Evolutionary conservation across 331 rosid genomes (phyloP).

Genomic region (Arachis monticola): DNA sequence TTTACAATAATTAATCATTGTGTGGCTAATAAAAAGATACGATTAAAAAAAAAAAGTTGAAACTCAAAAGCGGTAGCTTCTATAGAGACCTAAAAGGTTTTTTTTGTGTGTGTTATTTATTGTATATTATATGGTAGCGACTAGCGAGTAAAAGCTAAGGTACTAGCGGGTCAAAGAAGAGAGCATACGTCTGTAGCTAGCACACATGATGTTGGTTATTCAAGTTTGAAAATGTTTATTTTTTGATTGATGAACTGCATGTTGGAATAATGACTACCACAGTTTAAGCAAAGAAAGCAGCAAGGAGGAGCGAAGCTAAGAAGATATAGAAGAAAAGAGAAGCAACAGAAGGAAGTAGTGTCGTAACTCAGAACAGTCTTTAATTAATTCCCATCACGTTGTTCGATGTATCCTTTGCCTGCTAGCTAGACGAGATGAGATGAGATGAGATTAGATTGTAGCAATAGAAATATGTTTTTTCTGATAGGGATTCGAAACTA

Average conservation of each 20-base stretch:
- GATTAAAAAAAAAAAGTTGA: no score
- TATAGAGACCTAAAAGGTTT: slow-evolving; percentile 27
- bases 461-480: slow-evolving; percentile 29
- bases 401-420: slow-evolving; percentile 83
- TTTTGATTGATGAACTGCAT: background rate
- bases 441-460: slow-evolving; percentile 20
- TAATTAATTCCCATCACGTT: slow-evolving; percentile 84
- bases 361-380: slow-evolving; percentile 68
- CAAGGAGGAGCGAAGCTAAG: slow-evolving; percentile 10
- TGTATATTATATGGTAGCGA: slow-evolving; percentile 28
- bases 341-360: slow-evolving; percentile 63
- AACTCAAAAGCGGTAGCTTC: slow-evolving; percentile 8
- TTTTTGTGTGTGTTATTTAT: slow-evolving; percentile 18
- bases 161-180: slow-evolving; percentile 41
- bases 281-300: no score
- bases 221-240: slow-evolving; percentile 48
- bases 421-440: slow-evolving; percentile 56
- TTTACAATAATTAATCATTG: no score
- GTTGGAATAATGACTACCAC: no score
- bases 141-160: slow-evolving; percentile 45
- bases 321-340: slow-evolving; percentile 21
- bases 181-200: slow-evolving; percentile 32
- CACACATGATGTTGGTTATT: slow-evolving; percentile 37
- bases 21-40: background rate
- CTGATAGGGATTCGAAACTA: slow-evolving; percentile 79